These are phyloP conservation scores for Phytopythium vexans DNA, from an alignment of 352 stramenopile genomes.

Conservation along the genomic window DNA sequence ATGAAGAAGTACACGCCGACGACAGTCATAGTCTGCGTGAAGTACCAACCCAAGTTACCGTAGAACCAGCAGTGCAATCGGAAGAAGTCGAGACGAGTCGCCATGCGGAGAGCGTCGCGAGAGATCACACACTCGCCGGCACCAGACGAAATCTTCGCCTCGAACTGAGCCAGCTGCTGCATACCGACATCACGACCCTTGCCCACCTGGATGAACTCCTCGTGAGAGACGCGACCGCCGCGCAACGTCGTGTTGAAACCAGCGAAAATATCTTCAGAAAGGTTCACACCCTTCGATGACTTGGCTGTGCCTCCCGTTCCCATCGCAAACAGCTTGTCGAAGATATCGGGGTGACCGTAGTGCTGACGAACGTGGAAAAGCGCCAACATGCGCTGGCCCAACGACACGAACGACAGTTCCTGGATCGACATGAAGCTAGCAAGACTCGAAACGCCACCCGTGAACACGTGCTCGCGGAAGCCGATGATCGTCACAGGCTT, in stretches of 20 bases:
- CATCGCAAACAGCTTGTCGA: conserved; percentile 86
- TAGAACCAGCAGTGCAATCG: conserved; percentile 98
- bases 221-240: conserved; percentile 68
- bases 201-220: conserved; percentile 88
- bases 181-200: conserved; percentile 99
- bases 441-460: conserved; percentile 75
- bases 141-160: conserved; percentile 96
- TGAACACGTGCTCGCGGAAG: conserved; percentile 87
- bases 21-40: conserved; percentile 97
- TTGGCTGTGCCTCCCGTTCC: conserved; percentile 76
- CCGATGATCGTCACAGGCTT: conserved; percentile 79
- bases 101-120: conserved; percentile 95
- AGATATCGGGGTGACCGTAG: conserved; percentile 87
- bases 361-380: conserved; percentile 77
- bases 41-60: conserved; percentile 98
- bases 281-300: conserved; percentile 78
- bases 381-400: conserved; percentile 79
- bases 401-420: conserved; percentile 80
- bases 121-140: conserved; percentile 97
- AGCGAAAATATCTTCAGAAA: conserved; percentile 89
- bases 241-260: conserved; percentile 84
- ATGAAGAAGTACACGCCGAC: conserved; percentile 98
- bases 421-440: conserved; percentile 88
- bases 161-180: conserved; percentile 98
- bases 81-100: conserved; percentile 96